These are phyloP conservation scores for Septoria linicola DNA, from an alignment of 2,329 filamentous ascomycete species.

Conservation along the genomic window DNA sequence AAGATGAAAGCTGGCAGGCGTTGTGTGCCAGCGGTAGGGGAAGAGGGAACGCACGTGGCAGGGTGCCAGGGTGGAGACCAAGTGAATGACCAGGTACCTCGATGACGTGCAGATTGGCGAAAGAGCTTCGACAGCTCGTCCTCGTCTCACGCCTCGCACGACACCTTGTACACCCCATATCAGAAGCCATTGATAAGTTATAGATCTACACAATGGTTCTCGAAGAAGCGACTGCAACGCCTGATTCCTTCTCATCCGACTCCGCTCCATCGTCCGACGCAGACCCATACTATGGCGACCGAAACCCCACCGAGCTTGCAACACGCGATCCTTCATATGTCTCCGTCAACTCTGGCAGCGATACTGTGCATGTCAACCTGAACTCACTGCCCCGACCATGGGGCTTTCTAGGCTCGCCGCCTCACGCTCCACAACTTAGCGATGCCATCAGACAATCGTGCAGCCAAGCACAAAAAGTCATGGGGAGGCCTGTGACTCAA, in stretches of 20 bases:
- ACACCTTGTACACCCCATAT: no score
- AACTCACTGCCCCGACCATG: slow-evolving; percentile 41
- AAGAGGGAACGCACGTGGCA: no score
- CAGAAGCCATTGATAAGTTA: not conserved
- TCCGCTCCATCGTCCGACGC: slow-evolving; percentile 37
- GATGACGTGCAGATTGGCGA: no score
- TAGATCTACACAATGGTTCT: slow-evolving; percentile 17
- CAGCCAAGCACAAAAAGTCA: slow-evolving; percentile 33
- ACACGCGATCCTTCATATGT: slow-evolving; percentile 33
- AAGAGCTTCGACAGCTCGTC: no score
- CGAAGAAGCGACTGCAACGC: slow-evolving; percentile 29
- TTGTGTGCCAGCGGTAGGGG: no score
- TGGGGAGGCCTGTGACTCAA: slow-evolving; percentile 41
- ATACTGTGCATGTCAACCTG: slow-evolving; percentile 39
- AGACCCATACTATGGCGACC: slow-evolving; percentile 42
- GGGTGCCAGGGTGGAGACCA: no score
- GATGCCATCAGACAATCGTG: slow-evolving; percentile 35
- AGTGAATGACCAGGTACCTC: no score
- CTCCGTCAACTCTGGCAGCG: slow-evolving; percentile 12
- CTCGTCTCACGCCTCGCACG: no score
- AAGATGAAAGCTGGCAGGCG: no score
- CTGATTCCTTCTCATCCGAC: slow-evolving; percentile 38
- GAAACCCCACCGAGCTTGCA: slow-evolving; percentile 38
- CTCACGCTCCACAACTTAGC: slow-evolving; percentile 33
- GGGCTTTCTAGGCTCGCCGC: slow-evolving; percentile 35